Conservation (phyloP, 352 stramenopile genomes). For the Lagenidium giganteum region DNA sequence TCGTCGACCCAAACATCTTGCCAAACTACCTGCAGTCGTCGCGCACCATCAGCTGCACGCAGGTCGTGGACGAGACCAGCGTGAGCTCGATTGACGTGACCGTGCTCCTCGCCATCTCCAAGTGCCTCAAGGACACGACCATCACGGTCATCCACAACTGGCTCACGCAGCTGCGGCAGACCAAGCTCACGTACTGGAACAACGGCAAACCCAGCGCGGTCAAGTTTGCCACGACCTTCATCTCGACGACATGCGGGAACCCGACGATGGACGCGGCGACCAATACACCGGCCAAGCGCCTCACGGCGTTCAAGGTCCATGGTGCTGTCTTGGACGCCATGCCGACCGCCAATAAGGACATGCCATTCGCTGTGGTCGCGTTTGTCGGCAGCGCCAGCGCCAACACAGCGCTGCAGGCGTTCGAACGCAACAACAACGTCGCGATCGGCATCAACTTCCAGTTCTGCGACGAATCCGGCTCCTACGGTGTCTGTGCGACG, state of each 20-base stretch:
- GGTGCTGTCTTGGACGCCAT: slow-evolving; percentile 20
- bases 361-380: slow-evolving; percentile 27
- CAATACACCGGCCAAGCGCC: slow-evolving; percentile 17
- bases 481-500: slow-evolving; percentile 5
- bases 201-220: slow-evolving; percentile 8
- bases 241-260: slow-evolving; percentile 22
- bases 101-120: slow-evolving; percentile 56
- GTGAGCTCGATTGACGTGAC: too few species aligned
- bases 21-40: too few species aligned
- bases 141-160: slow-evolving; percentile 38
- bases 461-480: slow-evolving; percentile 16
- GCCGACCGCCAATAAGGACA: not conserved
- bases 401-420: slow-evolving; percentile 24
- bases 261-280: too few species aligned
- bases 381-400: slow-evolving; percentile 33
- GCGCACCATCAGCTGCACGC: too few species aligned
- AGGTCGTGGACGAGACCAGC: too few species aligned
- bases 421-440: slow-evolving; percentile 17
- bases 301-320: slow-evolving; percentile 31
- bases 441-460: slow-evolving; percentile 38
- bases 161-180: slow-evolving; percentile 22
- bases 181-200: slow-evolving; percentile 8
- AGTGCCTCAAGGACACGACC: slow-evolving; percentile 39
- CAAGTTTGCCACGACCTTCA: slow-evolving; percentile 34
- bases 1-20: too few species aligned